Base-by-base conservation (phyloP, 1,284 basidiomycete species). In the Cryptococcus hybrid region DNA sequence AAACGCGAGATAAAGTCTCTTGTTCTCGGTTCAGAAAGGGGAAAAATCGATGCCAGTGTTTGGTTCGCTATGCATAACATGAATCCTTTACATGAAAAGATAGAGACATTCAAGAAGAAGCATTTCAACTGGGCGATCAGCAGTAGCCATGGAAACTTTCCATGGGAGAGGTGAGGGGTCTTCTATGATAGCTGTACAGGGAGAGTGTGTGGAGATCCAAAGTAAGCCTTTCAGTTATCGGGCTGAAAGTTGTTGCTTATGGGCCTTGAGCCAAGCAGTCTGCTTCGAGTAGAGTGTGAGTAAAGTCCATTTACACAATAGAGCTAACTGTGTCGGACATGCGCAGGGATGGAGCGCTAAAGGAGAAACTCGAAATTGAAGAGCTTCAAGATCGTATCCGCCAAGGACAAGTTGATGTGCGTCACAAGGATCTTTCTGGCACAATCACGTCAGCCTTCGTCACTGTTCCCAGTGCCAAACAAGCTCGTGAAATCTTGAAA, bases 361-460 rank as follows among this genome's bases (percentile, higher is more conserved):
- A 52, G 12, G 44, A 57, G 46, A 59, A 58, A 45, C 34, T 36
- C 1, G 49, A 57, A 18, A 62, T 62, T 37, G 61, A 59, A 39
- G 18, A 36, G 3, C 40, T 54, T 18, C 60, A 61, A 49, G 44
- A 49, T n/a, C 40, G 54, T 36, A 61, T 61, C 30, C 47, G 50
- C 13, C 18, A 52, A 47, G 61, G 52, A 7, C 57, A 62, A 47
- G 36, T 52, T 13, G 47, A 51, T 9, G 51, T 54, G 9, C 24
- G 47, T 42, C 40, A 51, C 45, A 54, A 47, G 8, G 15, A 45
- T 15, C 54, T 58, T 4, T 53, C 47, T 18, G 60, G 56, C 12
- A 58, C 60, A 5, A 39, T 61, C 1, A 63, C 57, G 11, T 56
- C 57, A 67, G 69, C 69, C 1, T 71, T 71, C 46, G 54, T 71